A percentile compares a stretch with the other conserved stretches of the same genome.
phyloP scores from a whole-genome alignment of 2,329 filamentous ascomycete genomes.

The Penicillium sp. region DNA sequence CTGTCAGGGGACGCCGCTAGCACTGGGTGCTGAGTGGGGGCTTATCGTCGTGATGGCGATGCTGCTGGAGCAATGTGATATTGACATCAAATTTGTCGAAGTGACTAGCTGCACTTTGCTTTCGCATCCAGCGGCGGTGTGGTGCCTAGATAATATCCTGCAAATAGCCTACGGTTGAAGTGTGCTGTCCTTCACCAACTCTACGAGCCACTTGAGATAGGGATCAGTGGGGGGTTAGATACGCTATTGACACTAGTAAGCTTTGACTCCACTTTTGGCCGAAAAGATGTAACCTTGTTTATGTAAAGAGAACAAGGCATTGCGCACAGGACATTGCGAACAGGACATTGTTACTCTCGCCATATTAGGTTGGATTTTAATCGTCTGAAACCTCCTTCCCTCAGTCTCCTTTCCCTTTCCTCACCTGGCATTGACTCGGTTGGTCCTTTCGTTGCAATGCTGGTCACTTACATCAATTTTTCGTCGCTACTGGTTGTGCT shows the following conservation, averaged over 20 bases:
- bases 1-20: no score
- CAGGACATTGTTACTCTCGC: background rate
- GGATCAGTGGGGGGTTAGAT: background rate
- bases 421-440: background rate
- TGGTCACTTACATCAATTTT: background rate
- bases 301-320: background rate
- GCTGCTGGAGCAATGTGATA: no score
- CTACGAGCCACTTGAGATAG: no score
- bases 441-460: background rate
- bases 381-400: background rate
- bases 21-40: no score
- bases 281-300: background rate
- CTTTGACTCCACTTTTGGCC: background rate
- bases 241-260: background rate
- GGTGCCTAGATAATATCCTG: no score
- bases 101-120: no score
- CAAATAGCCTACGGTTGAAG: no score
- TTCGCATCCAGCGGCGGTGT: no score
- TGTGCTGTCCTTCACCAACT: no score
- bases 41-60: no score
- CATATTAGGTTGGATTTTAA: background rate
- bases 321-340: background rate
- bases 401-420: background rate
- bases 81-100: no score
- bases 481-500: background rate